phyloP scores from a whole-genome alignment of 371 early-diverging fungal genomes.

The Capillidium rhysosporum region DNA sequence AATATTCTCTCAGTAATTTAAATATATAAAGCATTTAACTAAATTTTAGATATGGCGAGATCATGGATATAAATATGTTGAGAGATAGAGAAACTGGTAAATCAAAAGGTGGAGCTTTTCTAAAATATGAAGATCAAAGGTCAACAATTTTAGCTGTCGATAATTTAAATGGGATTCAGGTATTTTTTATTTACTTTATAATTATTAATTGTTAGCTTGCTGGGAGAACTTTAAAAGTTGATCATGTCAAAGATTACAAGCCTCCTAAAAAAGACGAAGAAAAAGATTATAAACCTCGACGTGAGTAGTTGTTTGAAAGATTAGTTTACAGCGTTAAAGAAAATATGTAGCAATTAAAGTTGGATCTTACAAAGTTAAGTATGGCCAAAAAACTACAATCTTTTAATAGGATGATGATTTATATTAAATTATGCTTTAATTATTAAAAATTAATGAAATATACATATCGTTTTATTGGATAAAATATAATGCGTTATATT shows the following conservation, averaged over 20 bases:
- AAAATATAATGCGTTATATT: too few species aligned
- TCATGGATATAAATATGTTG: conserved; percentile 68
- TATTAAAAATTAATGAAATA: too few species aligned
- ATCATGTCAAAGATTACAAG: conserved; percentile 49
- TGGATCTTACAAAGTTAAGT: too few species aligned
- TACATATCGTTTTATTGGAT: too few species aligned
- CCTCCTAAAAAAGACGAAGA: conserved; percentile 21
- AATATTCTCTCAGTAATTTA: conserved; percentile 71
- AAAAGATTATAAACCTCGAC: too few species aligned
- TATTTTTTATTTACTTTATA: conserved; percentile 13
- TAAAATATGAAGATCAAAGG: conserved; percentile 86
- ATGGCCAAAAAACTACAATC: too few species aligned
- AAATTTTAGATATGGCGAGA: conserved; percentile 55
- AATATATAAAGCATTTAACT: background rate
- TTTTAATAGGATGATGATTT: too few species aligned
- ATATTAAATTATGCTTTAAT: too few species aligned
- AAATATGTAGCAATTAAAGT: too few species aligned
- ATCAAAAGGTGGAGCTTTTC: conserved; percentile 73
- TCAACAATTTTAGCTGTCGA: conserved; percentile 85
- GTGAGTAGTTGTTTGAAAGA: too few species aligned
- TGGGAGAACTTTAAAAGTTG: conserved; percentile 42
- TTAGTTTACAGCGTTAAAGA: too few species aligned
- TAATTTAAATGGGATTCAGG: conserved; percentile 71
- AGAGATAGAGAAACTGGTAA: conserved; percentile 73
- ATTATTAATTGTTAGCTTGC: conserved; percentile 24